These are phyloP conservation scores for Oryza australiensis DNA, from an alignment of 176 grass and related monocot species.

Conservation along the genomic window DNA sequence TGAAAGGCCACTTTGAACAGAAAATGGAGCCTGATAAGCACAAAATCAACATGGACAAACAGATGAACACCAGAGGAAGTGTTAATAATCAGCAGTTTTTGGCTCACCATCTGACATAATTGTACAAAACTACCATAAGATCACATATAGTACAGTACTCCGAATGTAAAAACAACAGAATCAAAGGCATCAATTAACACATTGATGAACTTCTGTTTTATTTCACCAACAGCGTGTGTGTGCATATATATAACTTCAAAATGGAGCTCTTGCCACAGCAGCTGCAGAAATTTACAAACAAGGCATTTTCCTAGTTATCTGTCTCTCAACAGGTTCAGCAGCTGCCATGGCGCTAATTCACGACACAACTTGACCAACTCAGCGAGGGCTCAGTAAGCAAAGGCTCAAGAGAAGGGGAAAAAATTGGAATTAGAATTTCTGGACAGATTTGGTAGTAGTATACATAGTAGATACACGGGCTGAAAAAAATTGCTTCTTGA, in stretches of 20 bases:
- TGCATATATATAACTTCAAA: constrained; percentile 38
- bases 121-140: not conserved
- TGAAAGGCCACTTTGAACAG: too few relatives aligned
- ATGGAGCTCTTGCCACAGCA: constrained; percentile 42
- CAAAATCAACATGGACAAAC: too few relatives aligned
- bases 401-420: constrained; percentile 20
- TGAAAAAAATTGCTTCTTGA: constrained; percentile 9
- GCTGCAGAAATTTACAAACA: constrained; percentile 34
- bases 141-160: not conserved
- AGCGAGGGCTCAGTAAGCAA: constrained; percentile 26
- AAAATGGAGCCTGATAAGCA: too few relatives aligned
- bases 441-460: constrained; percentile 33
- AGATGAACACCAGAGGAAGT: not conserved
- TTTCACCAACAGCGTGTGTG: constrained; percentile 24
- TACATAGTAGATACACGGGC: constrained; percentile 50
- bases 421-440: constrained; percentile 40
- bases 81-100: not conserved
- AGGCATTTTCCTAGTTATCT: constrained; percentile 23
- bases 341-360: constrained; percentile 41
- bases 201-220: constrained; percentile 34
- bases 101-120: not conserved
- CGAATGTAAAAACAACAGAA: not conserved
- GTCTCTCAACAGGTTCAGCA: not conserved
- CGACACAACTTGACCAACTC: constrained; percentile 37
- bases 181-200: constrained; percentile 8